Evolutionary conservation across 768 basidiomycete species (phyloP), one percentile per base, ranked within the genome.

Genomic region (Porphyrellus cyaneotinctus): DNA sequence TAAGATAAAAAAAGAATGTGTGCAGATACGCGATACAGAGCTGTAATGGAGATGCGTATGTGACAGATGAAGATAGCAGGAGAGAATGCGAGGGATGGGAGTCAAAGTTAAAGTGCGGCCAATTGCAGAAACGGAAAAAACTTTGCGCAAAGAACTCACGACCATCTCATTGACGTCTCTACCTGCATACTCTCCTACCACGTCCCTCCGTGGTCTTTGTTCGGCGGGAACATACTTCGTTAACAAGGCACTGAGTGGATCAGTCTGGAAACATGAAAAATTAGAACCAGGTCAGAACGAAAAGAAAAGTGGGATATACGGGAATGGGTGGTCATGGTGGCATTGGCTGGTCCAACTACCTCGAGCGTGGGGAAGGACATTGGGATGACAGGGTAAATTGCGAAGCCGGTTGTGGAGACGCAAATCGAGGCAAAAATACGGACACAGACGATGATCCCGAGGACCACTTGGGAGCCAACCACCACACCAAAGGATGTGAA

Each of bases 201-300:
- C 60, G 65, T 91, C 90, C 70, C 90, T 80, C 46, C 71, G 69
- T 20, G 91, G 90, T 15, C 90, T 78, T 66, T 76, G 79, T 68
- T 90, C 87, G 67, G 84, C 82, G 42, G 86, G 82, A 62, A 91
- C 85, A 73, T 91, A 88, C 82, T 91, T 92, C 62, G 81, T 85
- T 68, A 93, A 74, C 44, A 91, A 79, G 38, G 82, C 84, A 74
- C 80, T 83, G 72, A 92, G 78, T 42, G 89, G 87, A 72, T 92
- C 91, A 52, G 87, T 91, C 90, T 93, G 43, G 22, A 50, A 51
- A 43, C 0, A 39, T 8, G 11, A 1, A n/a, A 39, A 1, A 26
- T 66, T 13, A 64, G 49, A n/a, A 32, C 17, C 8, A 14, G n/a
- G n/a, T 45, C 9, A 28, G 37, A 18, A 20, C 12, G 35, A 13